Evolutionary conservation across 345 rosid genomes (phyloP), one percentile per base, ranked within the genome.

Genomic region (Carallia brachiata): DNA sequence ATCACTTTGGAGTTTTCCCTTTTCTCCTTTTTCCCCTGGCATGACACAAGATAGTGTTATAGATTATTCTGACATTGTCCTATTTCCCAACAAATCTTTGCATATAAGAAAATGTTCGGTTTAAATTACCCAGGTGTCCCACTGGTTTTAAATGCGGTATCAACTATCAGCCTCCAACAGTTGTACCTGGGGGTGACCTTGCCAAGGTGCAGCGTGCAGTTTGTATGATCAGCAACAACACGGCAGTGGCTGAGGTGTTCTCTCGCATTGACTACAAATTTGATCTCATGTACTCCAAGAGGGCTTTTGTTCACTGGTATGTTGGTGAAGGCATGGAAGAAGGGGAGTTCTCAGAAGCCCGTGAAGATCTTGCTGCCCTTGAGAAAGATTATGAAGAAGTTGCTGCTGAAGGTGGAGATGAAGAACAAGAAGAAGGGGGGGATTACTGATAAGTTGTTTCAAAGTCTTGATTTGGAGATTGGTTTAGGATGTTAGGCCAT

Each of bases 291-390:
- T 87, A 84, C 31, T 68, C 91, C 0, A 87, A 87, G 84, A 84
- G 91, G 69, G 88, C 91, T 5, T 87, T 87, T 27, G 91, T 87
- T 52, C 91, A 87, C 81, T 87, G 91, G 91, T 87, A 87, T 12
- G 91, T 85, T 0, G 91, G 91, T 71, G 91, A 83, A 62, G 91
- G 91, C 40, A 87, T 87, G 91, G 89, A 87, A 75, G 91, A 87
- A 78, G 91, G 91, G 50, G 91, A 87, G 36, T 87, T 87, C 79
- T 87, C 91, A 0, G 91, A 87, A 80, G 91, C 91, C 1, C 86
- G 89, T 50, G 91, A 87, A 58, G 91, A 87, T 77, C 79, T 87
- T 72, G 84, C 84, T 48, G 84, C 84, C 36, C 79, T 81, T 0
- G 84, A 77, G 84, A 77, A 77, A 63, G 84, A 87, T 74, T 85